These are phyloP conservation scores for Mycosphaerella sp. DNA, from an alignment of 2,329 filamentous ascomycete species.

Conservation along the genomic window DNA sequence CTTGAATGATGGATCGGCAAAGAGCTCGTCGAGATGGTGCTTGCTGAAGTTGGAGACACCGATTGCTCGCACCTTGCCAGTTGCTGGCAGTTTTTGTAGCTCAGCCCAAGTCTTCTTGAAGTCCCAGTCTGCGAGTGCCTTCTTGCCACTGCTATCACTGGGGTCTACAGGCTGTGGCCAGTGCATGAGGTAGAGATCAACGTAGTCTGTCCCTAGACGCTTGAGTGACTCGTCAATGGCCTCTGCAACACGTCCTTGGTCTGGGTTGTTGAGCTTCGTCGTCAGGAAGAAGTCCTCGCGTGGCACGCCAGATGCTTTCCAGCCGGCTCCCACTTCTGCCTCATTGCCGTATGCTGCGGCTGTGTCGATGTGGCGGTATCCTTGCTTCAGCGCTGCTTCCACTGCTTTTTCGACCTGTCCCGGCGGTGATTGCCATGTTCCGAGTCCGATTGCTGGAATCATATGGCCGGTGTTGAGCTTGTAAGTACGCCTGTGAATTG, in stretches of 20 bases:
- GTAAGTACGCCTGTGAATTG: constrained; percentile 13
- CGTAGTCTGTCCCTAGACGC: constrained; percentile 57
- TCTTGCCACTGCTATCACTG: constrained; percentile 49
- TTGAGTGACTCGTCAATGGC: constrained; percentile 56
- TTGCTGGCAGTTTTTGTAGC: constrained; percentile 48
- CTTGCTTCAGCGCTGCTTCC: constrained; percentile 55
- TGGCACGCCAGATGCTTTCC: constrained; percentile 59
- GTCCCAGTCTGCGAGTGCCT: constrained; percentile 71
- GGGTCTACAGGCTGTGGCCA: constrained; percentile 63
- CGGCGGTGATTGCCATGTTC: constrained; percentile 71
- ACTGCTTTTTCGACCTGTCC: constrained; percentile 66
- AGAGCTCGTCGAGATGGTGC: constrained; percentile 66
- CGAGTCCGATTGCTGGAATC: constrained; percentile 70
- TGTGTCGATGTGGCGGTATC: constrained; percentile 60
- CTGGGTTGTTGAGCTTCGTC: constrained; percentile 76
- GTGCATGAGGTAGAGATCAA: constrained; percentile 67
- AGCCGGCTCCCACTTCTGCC: constrained; percentile 63
- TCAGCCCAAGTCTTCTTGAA: constrained; percentile 67
- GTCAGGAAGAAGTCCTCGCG: constrained; percentile 68
- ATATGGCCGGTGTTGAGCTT: constrained; percentile 62
- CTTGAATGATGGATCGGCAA: constrained; percentile 60
- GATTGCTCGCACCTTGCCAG: constrained; percentile 71
- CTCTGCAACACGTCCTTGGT: constrained; percentile 63
- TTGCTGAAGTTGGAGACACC: constrained; percentile 77
- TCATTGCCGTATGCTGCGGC: constrained; percentile 76